Percentiles rank a stretch among this genome's conserved stretches.
These are phyloP conservation scores for Apiospora phragmitis DNA, from an alignment of 2,329 filamentous ascomycete genomes.

Conservation along the genomic window DNA sequence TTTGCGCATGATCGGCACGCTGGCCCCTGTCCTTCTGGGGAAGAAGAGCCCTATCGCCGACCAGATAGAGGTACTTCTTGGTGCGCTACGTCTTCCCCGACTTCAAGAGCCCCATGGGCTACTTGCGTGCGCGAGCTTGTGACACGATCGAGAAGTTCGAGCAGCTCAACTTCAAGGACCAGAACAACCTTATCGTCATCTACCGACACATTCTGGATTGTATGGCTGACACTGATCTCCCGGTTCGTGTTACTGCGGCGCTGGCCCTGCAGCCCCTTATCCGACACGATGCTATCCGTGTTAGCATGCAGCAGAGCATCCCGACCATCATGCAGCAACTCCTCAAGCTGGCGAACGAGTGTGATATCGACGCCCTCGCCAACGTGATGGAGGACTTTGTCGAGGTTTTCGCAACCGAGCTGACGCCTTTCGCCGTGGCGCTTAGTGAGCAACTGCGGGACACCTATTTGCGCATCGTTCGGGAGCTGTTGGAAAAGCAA, in stretches of 20 bases:
- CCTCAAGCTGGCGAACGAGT: slow-evolving; percentile 94
- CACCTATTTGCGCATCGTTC: slow-evolving; percentile 91
- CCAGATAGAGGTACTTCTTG: slow-evolving; percentile 96
- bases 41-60: slow-evolving; percentile 99
- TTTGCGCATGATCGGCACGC: slow-evolving; percentile 92
- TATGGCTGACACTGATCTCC: slow-evolving; percentile 91
- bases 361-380: slow-evolving; percentile 93
- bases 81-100: slow-evolving; percentile 98
- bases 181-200: slow-evolving; percentile 91
- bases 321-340: slow-evolving; percentile 99
- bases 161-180: slow-evolving; percentile 93
- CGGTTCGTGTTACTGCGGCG: slow-evolving; percentile 90
- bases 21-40: slow-evolving; percentile 89
- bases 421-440: slow-evolving; percentile 95
- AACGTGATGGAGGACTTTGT: slow-evolving; percentile 99
- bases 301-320: slow-evolving; percentile 96
- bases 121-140: slow-evolving; percentile 90
- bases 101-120: slow-evolving; percentile 89
- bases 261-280: slow-evolving; percentile 94
- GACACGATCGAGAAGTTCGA: slow-evolving; percentile 99
- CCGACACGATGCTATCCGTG: slow-evolving; percentile 88
- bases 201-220: slow-evolving; percentile 96
- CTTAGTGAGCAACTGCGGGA: slow-evolving; percentile 94
- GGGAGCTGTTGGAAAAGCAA: slow-evolving; percentile 87
- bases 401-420: slow-evolving; percentile 94